Evolutionary conservation across 169 alveolate genomes (phyloP).

Genomic region (Amoebophrya sp.): DNA sequence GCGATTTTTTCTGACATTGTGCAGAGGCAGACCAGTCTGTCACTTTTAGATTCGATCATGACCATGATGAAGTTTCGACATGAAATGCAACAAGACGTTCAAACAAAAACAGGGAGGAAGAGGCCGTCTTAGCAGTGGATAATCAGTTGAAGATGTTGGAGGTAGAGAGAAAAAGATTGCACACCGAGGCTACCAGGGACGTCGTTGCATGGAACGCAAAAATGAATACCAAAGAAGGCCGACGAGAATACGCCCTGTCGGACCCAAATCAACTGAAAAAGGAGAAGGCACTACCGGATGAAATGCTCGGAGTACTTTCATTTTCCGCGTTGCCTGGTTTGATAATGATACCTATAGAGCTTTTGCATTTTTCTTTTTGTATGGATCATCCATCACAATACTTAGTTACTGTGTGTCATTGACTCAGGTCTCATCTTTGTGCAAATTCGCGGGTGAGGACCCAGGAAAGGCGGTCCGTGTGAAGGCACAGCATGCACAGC

Average conservation of each 20-base stretch:
- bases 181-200: not conserved
- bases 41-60: too few relatives aligned
- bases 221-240: not conserved
- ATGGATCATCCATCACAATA: too few relatives aligned
- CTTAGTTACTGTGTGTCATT: too few relatives aligned
- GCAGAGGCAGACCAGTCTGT: too few relatives aligned
- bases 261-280: not conserved
- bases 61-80: too few relatives aligned
- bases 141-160: not conserved
- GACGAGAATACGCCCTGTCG: not conserved
- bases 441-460: not conserved
- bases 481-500: not conserved
- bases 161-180: not conserved
- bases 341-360: too few relatives aligned
- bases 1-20: not conserved
- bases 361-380: too few relatives aligned
- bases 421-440: not conserved
- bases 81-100: too few relatives aligned
- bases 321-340: too few relatives aligned
- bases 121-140: not conserved
- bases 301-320: too few relatives aligned
- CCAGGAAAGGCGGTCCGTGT: not conserved
- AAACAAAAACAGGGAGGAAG: not conserved
- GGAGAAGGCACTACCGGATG: not conserved
- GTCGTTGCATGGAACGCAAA: not conserved